These are phyloP conservation scores for Dendrocalamus latiflorus DNA, from an alignment of 202 grass and related monocot genomes.

Conservation along the genomic window DNA sequence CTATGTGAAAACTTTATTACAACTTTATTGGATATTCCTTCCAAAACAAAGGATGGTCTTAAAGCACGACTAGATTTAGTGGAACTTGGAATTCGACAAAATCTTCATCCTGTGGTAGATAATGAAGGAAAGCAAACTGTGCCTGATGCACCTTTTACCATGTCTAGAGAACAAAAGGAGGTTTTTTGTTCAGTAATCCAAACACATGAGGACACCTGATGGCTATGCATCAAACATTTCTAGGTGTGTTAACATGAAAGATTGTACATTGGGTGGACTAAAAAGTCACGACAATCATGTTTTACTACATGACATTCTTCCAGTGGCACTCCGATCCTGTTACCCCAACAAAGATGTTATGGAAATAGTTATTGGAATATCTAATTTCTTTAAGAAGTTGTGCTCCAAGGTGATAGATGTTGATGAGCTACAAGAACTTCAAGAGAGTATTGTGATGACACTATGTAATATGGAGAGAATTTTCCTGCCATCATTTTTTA, in stretches of 20 bases:
- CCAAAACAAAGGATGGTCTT: conserved; percentile 25
- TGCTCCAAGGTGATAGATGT: conserved; percentile 13
- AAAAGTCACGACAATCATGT: no score
- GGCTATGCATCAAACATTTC: conserved; percentile 26
- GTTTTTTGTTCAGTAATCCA: conserved; percentile 9
- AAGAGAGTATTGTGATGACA: conserved; percentile 23
- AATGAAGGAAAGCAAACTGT: background rate
- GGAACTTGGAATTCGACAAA: background rate
- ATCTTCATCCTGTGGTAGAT: background rate
- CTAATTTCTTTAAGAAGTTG: conserved; percentile 27
- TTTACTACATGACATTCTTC: background rate
- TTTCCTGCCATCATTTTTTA: no score
- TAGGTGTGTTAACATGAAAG: background rate
- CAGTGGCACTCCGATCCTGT: background rate
- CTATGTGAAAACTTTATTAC: background rate
- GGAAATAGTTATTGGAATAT: background rate
- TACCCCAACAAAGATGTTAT: background rate
- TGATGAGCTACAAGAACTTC: background rate
- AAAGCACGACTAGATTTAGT: conserved; percentile 10
- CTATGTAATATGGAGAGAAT: conserved; percentile 37
- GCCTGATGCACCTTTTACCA: background rate
- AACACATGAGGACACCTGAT: background rate
- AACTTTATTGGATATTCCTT: conserved; percentile 6
- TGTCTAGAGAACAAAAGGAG: background rate
- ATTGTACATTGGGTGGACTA: no score